Base-by-base conservation (phyloP, 805 yeast genomes). In the Blastobotrys chiropterorum region DNA sequence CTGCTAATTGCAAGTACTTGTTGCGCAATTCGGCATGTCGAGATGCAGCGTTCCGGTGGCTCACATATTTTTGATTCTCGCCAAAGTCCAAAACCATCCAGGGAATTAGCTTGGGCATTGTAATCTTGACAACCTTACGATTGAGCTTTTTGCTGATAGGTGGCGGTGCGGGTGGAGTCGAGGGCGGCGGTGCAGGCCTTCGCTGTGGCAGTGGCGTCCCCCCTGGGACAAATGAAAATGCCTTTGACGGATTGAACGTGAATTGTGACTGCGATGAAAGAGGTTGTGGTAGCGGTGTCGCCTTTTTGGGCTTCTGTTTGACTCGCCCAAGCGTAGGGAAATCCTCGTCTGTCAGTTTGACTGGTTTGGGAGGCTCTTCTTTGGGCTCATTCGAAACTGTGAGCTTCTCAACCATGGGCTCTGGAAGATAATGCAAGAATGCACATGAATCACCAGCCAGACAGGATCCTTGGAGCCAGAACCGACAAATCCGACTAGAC, bases 381-480 rank as follows among this genome's bases (percentile, higher is more conserved):
- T 44, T 31, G 8, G 31, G 20, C 13, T 43, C 43, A 15, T 44
- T 21, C 15, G 30, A 3, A n/a, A 40, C 30, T 13, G 50, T 20
- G 38, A 26, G 39, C 13, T 51, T 38, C 16, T 53, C 54, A 15
- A 59, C 47, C 5, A 67, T 42, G 20, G 55, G 57, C 1, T 53
- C 55, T 2, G 76, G 74, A 5, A 71, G 57, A 17, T 64, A 62
- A 54, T 76, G 80, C 46, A 70, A 59, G 54, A 74, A 76, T 38
- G 60, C 58, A 57, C 80, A 76, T 1, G 53, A 50, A 7, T 67
- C 70, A 7, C 78, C 79, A 4, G 75, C 74, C 3, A 70, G 47
- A 54, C 80, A 76, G 8, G 63, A 61, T 1, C 76, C 75, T 38
- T 69, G 70, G 4, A 76, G 60, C 80, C 80, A 76, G 58, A 71